Evolutionary conservation across 495 filamentous ascomycete species (phyloP).

Genomic region (Aspergillus asperescens): DNA sequence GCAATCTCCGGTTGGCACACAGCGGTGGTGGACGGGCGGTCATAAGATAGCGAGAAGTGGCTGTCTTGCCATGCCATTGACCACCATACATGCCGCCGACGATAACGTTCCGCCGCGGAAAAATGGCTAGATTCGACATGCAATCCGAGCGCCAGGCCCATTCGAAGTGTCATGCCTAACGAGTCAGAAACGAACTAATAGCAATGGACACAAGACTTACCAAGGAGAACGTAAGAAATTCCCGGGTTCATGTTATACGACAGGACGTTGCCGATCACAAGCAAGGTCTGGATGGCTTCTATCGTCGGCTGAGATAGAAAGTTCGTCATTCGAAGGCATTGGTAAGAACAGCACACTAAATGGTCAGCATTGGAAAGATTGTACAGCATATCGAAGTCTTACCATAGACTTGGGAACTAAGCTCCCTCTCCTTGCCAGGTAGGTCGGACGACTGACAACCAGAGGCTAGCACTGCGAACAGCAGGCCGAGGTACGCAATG

Average conservation of each 20-base stretch:
- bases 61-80: slow-evolving; percentile 60
- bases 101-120: slow-evolving; percentile 35
- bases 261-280: slow-evolving; percentile 57
- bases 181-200: not conserved
- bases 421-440: slow-evolving; percentile 52
- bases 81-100: slow-evolving; percentile 49
- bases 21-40: slow-evolving; percentile 50
- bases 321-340: slow-evolving; percentile 58
- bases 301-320: slow-evolving; percentile 55
- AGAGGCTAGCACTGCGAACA: slow-evolving; percentile 75
- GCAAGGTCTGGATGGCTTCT: slow-evolving; percentile 52
- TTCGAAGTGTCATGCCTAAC: slow-evolving; percentile 50
- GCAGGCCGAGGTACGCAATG: slow-evolving; percentile 61
- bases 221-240: slow-evolving; percentile 53
- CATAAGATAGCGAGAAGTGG: slow-evolving; percentile 56
- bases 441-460: slow-evolving; percentile 76
- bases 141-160: slow-evolving; percentile 53
- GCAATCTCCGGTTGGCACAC: slow-evolving; percentile 47
- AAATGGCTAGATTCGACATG: slow-evolving; percentile 50
- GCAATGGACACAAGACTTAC: slow-evolving; percentile 16
- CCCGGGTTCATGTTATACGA: slow-evolving; percentile 63
- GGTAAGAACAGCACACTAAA: slow-evolving; percentile 56
- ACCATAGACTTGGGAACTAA: slow-evolving; percentile 57
- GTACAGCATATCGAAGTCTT: slow-evolving; percentile 5
- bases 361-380: slow-evolving; percentile 2